phyloP scores from a whole-genome alignment of 306 rosid species.

The Sphenostylis stenocarpa region DNA sequence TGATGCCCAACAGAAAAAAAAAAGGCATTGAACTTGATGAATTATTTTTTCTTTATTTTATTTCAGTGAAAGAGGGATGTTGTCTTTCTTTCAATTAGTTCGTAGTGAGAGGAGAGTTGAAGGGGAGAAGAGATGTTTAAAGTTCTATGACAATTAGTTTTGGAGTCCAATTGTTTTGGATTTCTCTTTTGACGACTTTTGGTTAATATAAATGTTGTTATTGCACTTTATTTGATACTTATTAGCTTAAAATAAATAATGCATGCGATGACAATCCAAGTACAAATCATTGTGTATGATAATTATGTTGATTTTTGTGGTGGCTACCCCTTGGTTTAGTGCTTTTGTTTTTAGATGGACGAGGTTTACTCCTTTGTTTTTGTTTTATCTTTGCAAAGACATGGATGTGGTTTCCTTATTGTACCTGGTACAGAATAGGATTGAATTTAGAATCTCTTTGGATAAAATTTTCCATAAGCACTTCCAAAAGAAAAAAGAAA shows the following conservation, averaged over 20 bases:
- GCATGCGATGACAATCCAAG: background rate
- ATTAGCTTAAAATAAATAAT: background rate
- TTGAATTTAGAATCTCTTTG: background rate
- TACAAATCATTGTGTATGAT: background rate
- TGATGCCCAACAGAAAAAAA: background rate
- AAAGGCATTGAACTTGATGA: conserved; percentile 13
- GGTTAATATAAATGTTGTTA: conserved; percentile 5
- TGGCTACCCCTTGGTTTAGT: background rate
- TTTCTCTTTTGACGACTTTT: background rate
- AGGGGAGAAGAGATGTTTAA: background rate
- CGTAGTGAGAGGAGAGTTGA: background rate
- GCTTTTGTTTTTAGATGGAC: background rate
- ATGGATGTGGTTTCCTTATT: conserved; percentile 1
- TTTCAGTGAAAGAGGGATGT: background rate
- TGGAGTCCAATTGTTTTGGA: conserved; percentile 2
- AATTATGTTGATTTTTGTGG: background rate
- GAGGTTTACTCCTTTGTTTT: conserved; percentile 2
- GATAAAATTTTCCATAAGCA: no score
- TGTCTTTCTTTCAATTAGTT: background rate
- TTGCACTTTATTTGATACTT: background rate
- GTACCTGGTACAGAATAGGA: background rate
- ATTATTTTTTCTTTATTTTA: background rate
- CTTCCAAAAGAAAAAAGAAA: no score
- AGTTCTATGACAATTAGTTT: background rate
- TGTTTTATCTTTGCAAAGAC: background rate